Conservation (phyloP, 257 asterid genomes). For the Fraxinus cuspidata region DNA sequence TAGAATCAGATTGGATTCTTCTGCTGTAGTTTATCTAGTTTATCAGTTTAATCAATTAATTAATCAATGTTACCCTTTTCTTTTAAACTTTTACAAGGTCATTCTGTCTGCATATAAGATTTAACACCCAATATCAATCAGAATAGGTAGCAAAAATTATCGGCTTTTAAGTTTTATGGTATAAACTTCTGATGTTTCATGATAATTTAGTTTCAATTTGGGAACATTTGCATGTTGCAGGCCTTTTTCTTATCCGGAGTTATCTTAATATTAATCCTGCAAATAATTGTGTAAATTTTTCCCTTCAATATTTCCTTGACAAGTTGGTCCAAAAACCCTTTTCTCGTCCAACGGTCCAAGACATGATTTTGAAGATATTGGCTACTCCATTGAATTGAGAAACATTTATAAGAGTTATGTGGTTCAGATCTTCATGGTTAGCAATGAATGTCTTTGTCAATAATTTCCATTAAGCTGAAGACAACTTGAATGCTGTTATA, state of each 20-base stretch:
- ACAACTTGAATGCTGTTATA: conserved; percentile 4
- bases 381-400: background rate
- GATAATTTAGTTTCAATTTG: background rate
- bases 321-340: background rate
- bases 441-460: background rate
- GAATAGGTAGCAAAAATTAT: too few relatives aligned
- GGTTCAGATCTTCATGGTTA: background rate
- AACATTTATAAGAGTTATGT: background rate
- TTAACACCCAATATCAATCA: too few relatives aligned
- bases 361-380: background rate
- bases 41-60: background rate
- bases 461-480: background rate
- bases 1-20: background rate
- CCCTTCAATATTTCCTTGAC: background rate
- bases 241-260: background rate
- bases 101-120: too few relatives aligned
- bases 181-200: background rate
- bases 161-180: background rate
- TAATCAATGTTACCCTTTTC: background rate
- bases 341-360: background rate
- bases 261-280: background rate
- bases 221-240: background rate
- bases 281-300: background rate
- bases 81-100: too few relatives aligned
- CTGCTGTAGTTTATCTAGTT: background rate